These are phyloP conservation scores for Lipomyces orientalis DNA, from an alignment of 805 yeast genomes.

Conservation along the genomic window DNA sequence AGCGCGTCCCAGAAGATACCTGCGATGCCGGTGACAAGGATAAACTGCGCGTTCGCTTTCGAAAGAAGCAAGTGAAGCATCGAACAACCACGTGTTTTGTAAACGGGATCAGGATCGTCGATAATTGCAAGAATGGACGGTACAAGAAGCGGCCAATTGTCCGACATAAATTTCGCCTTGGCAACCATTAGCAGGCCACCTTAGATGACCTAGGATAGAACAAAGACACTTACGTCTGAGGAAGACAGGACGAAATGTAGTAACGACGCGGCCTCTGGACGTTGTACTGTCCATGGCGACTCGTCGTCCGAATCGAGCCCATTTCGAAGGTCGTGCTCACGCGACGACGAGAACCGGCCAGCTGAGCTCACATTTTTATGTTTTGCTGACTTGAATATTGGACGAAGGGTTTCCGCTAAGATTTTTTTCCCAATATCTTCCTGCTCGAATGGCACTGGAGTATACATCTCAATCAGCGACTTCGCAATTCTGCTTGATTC, in stretches of 20 bases:
- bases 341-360: constrained; percentile 17
- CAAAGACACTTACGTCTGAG: constrained; percentile 4
- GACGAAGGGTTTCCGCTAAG: constrained; percentile 15
- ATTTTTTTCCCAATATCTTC: constrained; percentile 6
- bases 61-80: constrained; percentile 9
- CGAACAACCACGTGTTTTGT: constrained; percentile 24
- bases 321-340: constrained; percentile 21
- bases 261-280: constrained; percentile 33
- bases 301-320: constrained; percentile 14
- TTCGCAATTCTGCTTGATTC: constrained; percentile 9
- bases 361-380: constrained; percentile 18
- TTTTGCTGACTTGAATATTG: constrained; percentile 21
- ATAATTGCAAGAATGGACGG: constrained; percentile 27
- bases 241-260: constrained; percentile 14
- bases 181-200: neutral
- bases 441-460: neutral
- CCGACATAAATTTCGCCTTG: constrained; percentile 13
- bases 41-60: constrained; percentile 17
- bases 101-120: constrained; percentile 22
- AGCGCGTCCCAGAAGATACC: constrained; percentile 34
- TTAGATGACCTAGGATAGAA: neutral
- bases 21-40: constrained; percentile 30
- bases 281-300: constrained; percentile 14
- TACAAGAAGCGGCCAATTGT: constrained; percentile 29
- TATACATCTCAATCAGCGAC: neutral